phyloP scores from a whole-genome alignment of 75 land plant genomes.

The Larix kaempferi region DNA sequence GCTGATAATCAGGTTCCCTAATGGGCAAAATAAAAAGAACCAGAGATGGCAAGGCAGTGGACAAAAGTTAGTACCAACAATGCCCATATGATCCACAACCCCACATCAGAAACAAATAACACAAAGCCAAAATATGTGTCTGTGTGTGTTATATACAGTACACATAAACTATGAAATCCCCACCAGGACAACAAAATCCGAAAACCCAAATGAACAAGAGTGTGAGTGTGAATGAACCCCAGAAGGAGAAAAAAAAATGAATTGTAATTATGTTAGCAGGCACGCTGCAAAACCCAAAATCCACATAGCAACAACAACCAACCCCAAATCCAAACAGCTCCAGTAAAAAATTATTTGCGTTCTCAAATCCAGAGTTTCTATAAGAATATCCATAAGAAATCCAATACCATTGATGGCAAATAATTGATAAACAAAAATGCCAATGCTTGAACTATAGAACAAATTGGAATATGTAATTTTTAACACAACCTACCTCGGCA shows the following conservation, averaged over 20 bases:
- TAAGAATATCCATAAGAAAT: not conserved
- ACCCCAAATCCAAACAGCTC: not conserved
- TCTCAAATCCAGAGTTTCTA: not conserved
- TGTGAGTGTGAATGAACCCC: not conserved
- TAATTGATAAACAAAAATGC: not conserved
- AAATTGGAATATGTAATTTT: not conserved
- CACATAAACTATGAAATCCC: not conserved
- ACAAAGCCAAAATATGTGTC: not conserved
- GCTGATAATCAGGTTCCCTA: not conserved
- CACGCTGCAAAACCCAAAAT: too few species aligned
- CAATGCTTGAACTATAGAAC: not conserved
- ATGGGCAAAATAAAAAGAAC: not conserved
- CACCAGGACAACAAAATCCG: not conserved
- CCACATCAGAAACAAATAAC: not conserved
- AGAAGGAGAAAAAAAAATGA: too few species aligned
- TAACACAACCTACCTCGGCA: constrained; percentile 47
- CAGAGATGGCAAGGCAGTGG: not conserved
- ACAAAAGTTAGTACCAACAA: too few species aligned
- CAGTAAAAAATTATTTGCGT: not conserved
- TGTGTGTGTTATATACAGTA: not conserved
- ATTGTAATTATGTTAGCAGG: too few species aligned
- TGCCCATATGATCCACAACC: not conserved
- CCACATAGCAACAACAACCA: not conserved
- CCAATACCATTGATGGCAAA: not conserved
- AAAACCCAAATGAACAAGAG: not conserved